Evolutionary conservation across 2,329 filamentous ascomycete species (phyloP).

Genomic region (Aureobasidium sp.): DNA sequence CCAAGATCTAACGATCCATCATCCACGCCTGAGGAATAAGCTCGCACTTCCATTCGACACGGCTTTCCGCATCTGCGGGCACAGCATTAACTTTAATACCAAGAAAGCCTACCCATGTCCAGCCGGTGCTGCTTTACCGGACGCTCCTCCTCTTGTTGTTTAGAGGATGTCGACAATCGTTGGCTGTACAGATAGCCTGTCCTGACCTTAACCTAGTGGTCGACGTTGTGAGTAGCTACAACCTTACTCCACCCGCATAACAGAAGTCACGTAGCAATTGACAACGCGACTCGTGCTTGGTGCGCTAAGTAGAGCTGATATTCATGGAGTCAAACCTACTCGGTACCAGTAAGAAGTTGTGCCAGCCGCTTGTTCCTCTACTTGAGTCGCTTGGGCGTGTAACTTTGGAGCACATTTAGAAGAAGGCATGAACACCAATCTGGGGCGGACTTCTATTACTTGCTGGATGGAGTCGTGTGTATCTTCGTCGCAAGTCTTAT

Average conservation of each 20-base stretch:
- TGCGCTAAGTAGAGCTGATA: neutral
- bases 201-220: neutral
- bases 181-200: neutral
- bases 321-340: neutral
- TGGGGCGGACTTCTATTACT: neutral
- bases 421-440: neutral
- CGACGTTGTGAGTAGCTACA: neutral
- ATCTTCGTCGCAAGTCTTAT: neutral
- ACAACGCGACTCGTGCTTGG: neutral
- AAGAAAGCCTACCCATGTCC: neutral
- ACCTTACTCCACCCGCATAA: neutral
- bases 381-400: neutral
- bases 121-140: neutral
- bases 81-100: neutral
- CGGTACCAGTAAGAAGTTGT: neutral
- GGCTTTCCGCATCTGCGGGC: neutral
- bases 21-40: neutral
- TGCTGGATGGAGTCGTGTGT: neutral
- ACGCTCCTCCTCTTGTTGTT: neutral
- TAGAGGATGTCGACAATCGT: neutral
- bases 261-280: neutral
- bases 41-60: neutral
- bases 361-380: neutral
- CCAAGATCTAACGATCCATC: neutral
- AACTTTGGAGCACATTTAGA: neutral